Evolutionary conservation across 2,329 filamentous ascomycete species (phyloP).

Genomic region (Aspergillus japonicus): DNA sequence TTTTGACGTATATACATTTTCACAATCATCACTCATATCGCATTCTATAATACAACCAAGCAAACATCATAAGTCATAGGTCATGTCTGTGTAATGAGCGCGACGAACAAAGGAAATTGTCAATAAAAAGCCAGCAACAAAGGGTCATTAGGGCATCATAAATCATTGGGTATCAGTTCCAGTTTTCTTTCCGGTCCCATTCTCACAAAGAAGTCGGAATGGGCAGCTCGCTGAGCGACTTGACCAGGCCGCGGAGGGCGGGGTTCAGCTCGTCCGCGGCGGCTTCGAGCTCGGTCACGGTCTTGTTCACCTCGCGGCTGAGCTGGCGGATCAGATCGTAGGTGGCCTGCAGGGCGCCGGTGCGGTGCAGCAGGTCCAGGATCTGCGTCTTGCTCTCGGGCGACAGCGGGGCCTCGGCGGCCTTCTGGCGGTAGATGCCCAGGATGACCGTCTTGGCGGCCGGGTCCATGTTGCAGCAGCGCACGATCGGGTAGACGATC

Average conservation of each 20-base stretch:
- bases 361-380: constrained; percentile 11
- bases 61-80: background rate
- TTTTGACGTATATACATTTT: background rate
- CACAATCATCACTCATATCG: background rate
- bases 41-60: background rate
- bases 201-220: constrained; percentile 4
- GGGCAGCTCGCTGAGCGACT: constrained; percentile 11
- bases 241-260: constrained; percentile 7
- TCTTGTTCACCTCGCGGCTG: constrained; percentile 8
- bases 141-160: background rate
- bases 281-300: constrained; percentile 7
- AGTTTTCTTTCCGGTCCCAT: background rate
- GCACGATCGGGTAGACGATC: constrained; percentile 35
- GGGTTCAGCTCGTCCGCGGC: constrained; percentile 13
- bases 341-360: constrained; percentile 11
- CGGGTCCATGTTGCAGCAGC: constrained; percentile 12
- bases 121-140: background rate
- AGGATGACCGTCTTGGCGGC: constrained; percentile 9
- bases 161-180: background rate
- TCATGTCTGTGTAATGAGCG: background rate
- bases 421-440: constrained; percentile 16
- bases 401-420: constrained; percentile 3
- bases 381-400: constrained; percentile 14
- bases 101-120: background rate
- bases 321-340: constrained; percentile 13